Conservation (phyloP, 371 early-diverging fungal species). For the Nosema muscidifuracis region DNA sequence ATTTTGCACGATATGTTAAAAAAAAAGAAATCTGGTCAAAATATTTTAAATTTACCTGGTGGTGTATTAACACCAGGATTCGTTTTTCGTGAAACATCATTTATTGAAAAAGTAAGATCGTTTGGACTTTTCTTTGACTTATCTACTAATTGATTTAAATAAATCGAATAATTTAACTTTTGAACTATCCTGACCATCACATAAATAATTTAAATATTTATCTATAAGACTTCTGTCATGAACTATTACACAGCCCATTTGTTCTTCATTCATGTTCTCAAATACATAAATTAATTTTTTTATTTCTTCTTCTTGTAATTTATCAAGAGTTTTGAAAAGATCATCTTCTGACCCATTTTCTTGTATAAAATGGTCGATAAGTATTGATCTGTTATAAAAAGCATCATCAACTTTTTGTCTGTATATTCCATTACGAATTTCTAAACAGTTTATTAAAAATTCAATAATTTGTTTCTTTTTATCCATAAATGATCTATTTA, state of each 20-base stretch:
- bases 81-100: conserved; percentile 51
- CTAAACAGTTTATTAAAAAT: conserved; percentile 43
- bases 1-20: conserved; percentile 18
- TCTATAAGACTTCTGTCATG: conserved; percentile 14
- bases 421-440: conserved; percentile 16
- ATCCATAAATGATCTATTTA: conserved; percentile 32
- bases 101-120: conserved; percentile 46
- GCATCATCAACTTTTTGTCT: conserved; percentile 46
- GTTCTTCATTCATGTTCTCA: conserved; percentile 26
- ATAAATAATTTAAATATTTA: conserved; percentile 3
- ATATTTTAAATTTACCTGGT: conserved; percentile 7
- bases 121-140: conserved; percentile 53
- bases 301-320: conserved; percentile 38
- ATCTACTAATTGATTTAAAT: conserved; percentile 6
- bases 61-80: conserved; percentile 62
- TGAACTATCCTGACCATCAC: conserved; percentile 1
- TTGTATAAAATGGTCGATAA: conserved; percentile 27
- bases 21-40: not conserved
- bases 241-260: not conserved
- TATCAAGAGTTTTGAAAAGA: conserved; percentile 29
- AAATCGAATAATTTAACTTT: conserved; percentile 10
- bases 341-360: conserved; percentile 13
- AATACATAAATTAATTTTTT: conserved; percentile 22
- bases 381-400: conserved; percentile 47
- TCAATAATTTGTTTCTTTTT: conserved; percentile 49